phyloP scores from a whole-genome alignment of 2,329 filamentous ascomycete genomes.

The Blastomyces parvus region DNA sequence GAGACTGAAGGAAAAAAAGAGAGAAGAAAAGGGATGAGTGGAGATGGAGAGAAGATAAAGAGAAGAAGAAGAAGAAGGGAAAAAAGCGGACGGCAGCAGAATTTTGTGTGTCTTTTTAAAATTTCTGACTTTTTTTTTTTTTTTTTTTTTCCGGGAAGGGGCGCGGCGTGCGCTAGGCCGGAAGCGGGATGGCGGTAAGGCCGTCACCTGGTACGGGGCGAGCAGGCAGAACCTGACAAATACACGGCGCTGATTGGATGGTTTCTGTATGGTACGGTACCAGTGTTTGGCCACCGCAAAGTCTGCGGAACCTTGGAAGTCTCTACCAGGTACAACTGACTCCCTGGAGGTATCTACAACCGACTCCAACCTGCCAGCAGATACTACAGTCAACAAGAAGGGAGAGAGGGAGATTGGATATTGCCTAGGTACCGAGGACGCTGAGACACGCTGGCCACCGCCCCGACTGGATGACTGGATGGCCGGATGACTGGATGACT shows the following conservation, averaged over 20 bases:
- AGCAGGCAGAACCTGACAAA: background rate
- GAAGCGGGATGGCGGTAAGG: background rate
- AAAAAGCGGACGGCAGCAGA: constrained; percentile 12
- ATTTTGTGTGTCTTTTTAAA: constrained; percentile 8
- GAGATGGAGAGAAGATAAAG: too few relatives aligned
- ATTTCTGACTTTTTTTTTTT: background rate
- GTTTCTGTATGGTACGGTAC: background rate
- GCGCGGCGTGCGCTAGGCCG: background rate
- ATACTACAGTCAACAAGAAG: too few relatives aligned
- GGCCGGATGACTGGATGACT: too few relatives aligned
- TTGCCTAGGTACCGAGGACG: too few relatives aligned
- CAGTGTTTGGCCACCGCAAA: too few relatives aligned
- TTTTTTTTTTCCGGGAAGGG: background rate
- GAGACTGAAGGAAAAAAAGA: too few relatives aligned
- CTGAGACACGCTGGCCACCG: background rate
- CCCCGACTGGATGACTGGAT: too few relatives aligned
- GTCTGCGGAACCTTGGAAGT: too few relatives aligned
- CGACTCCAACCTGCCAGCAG: too few relatives aligned
- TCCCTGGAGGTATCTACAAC: too few relatives aligned
- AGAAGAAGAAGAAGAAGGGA: constrained; percentile 17
- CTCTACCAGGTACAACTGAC: too few relatives aligned
- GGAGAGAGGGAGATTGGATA: too few relatives aligned
- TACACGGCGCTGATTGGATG: background rate
- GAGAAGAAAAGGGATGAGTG: background rate
- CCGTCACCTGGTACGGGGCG: background rate